Base-by-base conservation (phyloP, 495 filamentous ascomycete genomes). In the Recurvomyces mirabilis region DNA sequence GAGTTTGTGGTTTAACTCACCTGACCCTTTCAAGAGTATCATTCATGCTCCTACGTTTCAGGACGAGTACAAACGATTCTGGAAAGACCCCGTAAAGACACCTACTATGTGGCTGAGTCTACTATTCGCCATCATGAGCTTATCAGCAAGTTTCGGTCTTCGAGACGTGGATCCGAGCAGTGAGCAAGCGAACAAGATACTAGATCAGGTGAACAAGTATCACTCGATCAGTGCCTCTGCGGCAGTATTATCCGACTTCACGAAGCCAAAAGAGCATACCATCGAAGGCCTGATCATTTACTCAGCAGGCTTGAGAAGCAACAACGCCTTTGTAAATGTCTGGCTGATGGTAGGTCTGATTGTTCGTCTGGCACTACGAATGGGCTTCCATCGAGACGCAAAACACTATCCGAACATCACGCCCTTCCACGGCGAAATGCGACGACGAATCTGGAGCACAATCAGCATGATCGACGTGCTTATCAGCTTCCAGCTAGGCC, bases 301-400 rank as follows among this genome's bases (percentile, higher is more conserved):
- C 33, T 35, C 46, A 1, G 53, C 57, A 25, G 54, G 59, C 25
- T 35, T 63, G 19, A 26, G 53, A n/a, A 45, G 49, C 39, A 48
- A 54, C 22, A 52, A 62, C 32, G 39, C 51, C 21, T 58, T 61
- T 23, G 45, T 53, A 9, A 54, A 56, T 23, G 43, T 65, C 1
- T 65, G 59, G 59, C 44, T 63, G 4, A 52, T 59, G 46, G 45
- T 58, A 13, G 60, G 59, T 15, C 52, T 63, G 20, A 51, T 54
- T 7, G 31, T 59, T 7, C 54, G 60, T 12, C 34, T 63, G 12
- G 56, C 60, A 3, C 38, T 63, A 36, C 26, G 59, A 15, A 65
- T 63, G 62, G 62, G 62, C 11, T 62, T 57, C 41, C 62, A 65
- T 40, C 53, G 62, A 18, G 62, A 65, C 18, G 41, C 54, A 3